phyloP scores from a whole-genome alignment of 2,329 filamentous ascomycete genomes.

The Cladosporium colombiae region DNA sequence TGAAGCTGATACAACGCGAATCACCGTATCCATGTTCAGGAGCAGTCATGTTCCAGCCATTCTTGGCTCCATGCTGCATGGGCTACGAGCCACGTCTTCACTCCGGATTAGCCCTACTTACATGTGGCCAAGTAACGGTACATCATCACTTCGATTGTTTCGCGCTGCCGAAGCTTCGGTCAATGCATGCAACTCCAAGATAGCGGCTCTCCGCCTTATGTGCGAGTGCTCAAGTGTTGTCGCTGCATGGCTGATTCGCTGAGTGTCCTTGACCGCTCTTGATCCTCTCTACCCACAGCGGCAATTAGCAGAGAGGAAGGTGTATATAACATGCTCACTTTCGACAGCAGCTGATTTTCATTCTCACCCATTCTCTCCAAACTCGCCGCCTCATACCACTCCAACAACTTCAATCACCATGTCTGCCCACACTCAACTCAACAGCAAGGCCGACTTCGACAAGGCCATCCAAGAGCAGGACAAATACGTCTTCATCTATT shows the following conservation, averaged over 20 bases:
- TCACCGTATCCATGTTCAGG: background rate
- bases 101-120: background rate
- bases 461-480: conserved; percentile 32
- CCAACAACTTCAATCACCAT: conserved; percentile 19
- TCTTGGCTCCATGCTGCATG: background rate
- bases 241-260: conserved; percentile 2
- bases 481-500: conserved; percentile 38
- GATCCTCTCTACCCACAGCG: conserved; percentile 2
- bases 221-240: background rate
- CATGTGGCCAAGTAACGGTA: background rate
- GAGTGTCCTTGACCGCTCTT: conserved; percentile 12
- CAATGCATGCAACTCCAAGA: conserved; percentile 11
- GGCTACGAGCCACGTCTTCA: background rate
- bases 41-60: background rate
- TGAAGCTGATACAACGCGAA: background rate
- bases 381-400: background rate
- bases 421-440: conserved; percentile 32
- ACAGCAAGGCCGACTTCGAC: conserved; percentile 35
- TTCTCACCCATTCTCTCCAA: background rate
- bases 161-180: conserved; percentile 9
- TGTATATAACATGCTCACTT: conserved; percentile 9
- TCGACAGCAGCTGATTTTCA: background rate
- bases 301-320: background rate
- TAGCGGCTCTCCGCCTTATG: conserved; percentile 17
- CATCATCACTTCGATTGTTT: conserved; percentile 4